These are phyloP conservation scores for Friedmanniomyces endolithicus DNA, from an alignment of 495 filamentous ascomycete species.

Conservation along the genomic window DNA sequence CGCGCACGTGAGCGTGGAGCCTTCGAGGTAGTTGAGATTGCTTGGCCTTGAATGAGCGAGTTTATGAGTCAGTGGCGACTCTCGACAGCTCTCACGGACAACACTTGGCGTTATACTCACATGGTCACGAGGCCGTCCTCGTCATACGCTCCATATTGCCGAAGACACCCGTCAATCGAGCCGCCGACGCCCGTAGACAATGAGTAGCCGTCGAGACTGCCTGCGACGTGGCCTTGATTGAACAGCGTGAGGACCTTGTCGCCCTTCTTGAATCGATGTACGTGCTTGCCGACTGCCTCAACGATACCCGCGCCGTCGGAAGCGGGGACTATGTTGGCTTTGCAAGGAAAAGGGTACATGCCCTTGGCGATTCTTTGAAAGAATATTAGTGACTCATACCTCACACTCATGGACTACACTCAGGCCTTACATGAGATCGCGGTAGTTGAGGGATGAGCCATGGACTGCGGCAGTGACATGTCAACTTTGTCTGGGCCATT, in stretches of 20 bases:
- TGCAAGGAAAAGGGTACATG: slow-evolving; percentile 51
- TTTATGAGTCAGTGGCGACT: too few relatives aligned
- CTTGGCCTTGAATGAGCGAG: too few relatives aligned
- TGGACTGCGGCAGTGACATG: slow-evolving; percentile 32
- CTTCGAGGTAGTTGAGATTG: slow-evolving; percentile 51
- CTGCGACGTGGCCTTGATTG: slow-evolving; percentile 63
- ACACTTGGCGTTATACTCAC: too few relatives aligned
- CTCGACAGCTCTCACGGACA: too few relatives aligned
- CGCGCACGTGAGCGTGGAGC: slow-evolving; percentile 57
- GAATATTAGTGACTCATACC: too few relatives aligned
- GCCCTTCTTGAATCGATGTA: slow-evolving; percentile 54
- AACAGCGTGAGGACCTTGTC: slow-evolving; percentile 66
- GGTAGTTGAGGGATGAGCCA: slow-evolving; percentile 70
- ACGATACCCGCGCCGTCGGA: slow-evolving; percentile 75
- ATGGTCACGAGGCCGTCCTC: slow-evolving; percentile 56
- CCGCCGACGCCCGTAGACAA: slow-evolving; percentile 54
- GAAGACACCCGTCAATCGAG: slow-evolving; percentile 54
- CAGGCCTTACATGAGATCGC: slow-evolving; percentile 46
- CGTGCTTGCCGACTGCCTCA: slow-evolving; percentile 52
- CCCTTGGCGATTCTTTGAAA: slow-evolving; percentile 49
- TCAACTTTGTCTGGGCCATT: neutral
- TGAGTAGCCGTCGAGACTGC: slow-evolving; percentile 36
- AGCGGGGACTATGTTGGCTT: slow-evolving; percentile 47
- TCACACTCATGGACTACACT: too few relatives aligned
- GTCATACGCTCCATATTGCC: slow-evolving; percentile 58